Evolutionary conservation across 345 rosid genomes (phyloP).

Genomic region (Trapa incisa): DNA sequence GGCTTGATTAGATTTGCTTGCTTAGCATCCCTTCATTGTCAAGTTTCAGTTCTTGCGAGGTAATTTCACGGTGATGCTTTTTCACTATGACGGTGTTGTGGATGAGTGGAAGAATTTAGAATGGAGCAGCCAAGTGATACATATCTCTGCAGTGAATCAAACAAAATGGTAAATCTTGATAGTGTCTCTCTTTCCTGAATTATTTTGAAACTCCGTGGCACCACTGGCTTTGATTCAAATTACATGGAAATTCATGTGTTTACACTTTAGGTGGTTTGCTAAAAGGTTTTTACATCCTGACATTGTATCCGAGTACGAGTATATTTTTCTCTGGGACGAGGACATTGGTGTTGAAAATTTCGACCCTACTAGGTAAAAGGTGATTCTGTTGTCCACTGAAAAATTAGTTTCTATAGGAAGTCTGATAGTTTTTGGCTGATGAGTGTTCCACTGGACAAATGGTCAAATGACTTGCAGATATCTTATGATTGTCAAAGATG

Average conservation of each 20-base stretch:
- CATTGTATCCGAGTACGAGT: constrained; percentile 60
- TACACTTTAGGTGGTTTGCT: constrained; percentile 79
- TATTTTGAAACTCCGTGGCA: background rate
- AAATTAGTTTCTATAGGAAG: background rate
- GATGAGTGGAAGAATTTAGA: constrained; percentile 37
- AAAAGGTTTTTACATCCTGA: constrained; percentile 92
- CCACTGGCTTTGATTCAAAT: background rate
- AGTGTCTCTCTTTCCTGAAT: background rate
- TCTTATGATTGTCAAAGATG: constrained; percentile 47
- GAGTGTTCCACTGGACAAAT: background rate
- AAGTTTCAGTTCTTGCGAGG: constrained; percentile 24
- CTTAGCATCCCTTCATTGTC: background rate
- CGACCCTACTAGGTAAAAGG: constrained; percentile 43
- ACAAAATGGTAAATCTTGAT: constrained; percentile 34
- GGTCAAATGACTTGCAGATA: constrained; percentile 27
- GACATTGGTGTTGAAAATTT: constrained; percentile 78
- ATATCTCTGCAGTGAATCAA: constrained; percentile 42
- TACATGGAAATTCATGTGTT: background rate
- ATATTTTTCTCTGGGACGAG: constrained; percentile 93
- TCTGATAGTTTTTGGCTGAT: background rate
- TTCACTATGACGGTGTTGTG: constrained; percentile 44
- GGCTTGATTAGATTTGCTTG: background rate
- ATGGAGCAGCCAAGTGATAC: constrained; percentile 33
- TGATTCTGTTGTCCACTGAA: background rate
- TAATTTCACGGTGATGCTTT: constrained; percentile 40